Evolutionary conservation across 2,329 filamentous ascomycete genomes (phyloP).

Genomic region (Zopfia rhizophila): DNA sequence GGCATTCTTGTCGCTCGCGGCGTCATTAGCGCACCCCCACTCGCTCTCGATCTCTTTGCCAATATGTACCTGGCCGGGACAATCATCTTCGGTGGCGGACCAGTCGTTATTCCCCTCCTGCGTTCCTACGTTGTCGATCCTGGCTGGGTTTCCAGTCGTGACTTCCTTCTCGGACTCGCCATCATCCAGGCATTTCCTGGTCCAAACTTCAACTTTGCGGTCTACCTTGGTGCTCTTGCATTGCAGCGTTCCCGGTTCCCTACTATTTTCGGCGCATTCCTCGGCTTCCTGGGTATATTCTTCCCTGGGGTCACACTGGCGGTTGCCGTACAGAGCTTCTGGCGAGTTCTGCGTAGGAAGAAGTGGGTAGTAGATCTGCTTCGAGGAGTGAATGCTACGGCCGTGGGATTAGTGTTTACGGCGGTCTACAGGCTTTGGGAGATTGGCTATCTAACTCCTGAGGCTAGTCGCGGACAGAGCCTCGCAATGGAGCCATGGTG

Average conservation of each 20-base stretch:
- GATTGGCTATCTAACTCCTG: slow-evolving; percentile 55
- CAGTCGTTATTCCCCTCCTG: slow-evolving; percentile 57
- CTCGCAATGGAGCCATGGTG: slow-evolving; percentile 56
- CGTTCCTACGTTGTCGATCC: slow-evolving; percentile 67
- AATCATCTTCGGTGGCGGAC: slow-evolving; percentile 59
- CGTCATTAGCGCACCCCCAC: slow-evolving; percentile 51
- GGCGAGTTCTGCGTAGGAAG: slow-evolving; percentile 50
- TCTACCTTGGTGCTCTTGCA: slow-evolving; percentile 54
- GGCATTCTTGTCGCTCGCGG: slow-evolving; percentile 63
- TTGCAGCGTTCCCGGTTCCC: slow-evolving; percentile 40
- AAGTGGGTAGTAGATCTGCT: slow-evolving; percentile 47
- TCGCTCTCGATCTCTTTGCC: slow-evolving; percentile 71
- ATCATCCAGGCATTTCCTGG: slow-evolving; percentile 77
- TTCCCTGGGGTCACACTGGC: slow-evolving; percentile 51
- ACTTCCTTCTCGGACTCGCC: slow-evolving; percentile 78
- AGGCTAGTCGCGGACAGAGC: slow-evolving; percentile 46
- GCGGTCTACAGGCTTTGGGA: slow-evolving; percentile 58
- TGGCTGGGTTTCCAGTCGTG: slow-evolving; percentile 75
- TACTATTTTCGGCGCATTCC: slow-evolving; percentile 46
- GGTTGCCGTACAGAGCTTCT: slow-evolving; percentile 51
- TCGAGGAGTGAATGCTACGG: slow-evolving; percentile 55
- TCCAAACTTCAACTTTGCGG: slow-evolving; percentile 67
- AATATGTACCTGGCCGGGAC: slow-evolving; percentile 81
- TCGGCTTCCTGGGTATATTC: slow-evolving; percentile 55
- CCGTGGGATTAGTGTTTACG: slow-evolving; percentile 57